Evolutionary conservation across 768 basidiomycete species (phyloP).

Genomic region (Gelatoporia subvermispora): DNA sequence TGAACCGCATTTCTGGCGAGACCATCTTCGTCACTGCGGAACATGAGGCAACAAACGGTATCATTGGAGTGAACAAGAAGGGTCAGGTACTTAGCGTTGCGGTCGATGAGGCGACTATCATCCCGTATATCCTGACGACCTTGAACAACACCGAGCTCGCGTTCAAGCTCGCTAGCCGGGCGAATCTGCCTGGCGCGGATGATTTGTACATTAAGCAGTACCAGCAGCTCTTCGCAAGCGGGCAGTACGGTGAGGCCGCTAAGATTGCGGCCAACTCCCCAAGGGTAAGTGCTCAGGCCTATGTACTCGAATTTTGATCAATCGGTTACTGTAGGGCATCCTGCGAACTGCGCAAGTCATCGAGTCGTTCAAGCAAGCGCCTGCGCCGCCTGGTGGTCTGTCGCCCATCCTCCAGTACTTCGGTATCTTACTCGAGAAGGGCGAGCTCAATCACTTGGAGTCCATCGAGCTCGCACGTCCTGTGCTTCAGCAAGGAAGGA

Average conservation of each 20-base stretch:
- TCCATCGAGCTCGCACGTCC: conserved; percentile 94
- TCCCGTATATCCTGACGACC: conserved; percentile 90
- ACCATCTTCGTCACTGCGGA: conserved; percentile 99
- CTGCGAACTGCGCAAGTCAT: conserved; percentile 93
- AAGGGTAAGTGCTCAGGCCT: conserved; percentile 39
- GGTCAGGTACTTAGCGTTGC: conserved; percentile 97
- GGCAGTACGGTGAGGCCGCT: conserved; percentile 90
- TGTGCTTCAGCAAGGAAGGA: conserved; percentile 92
- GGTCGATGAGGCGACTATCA: conserved; percentile 92
- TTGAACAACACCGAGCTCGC: conserved; percentile 97
- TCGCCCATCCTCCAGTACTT: conserved; percentile 98
- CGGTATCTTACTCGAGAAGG: conserved; percentile 96
- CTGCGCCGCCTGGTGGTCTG: conserved; percentile 83
- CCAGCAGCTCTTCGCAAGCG: conserved; percentile 81
- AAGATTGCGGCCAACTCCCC: conserved; percentile 98
- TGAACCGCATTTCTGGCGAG: conserved; percentile 99
- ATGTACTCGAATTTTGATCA: not conserved
- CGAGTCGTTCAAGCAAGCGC: conserved; percentile 94
- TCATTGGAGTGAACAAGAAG: conserved; percentile 99
- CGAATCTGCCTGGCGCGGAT: conserved; percentile 94
- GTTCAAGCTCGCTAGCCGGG: conserved; percentile 95
- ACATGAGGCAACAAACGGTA: conserved; percentile 89
- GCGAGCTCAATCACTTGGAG: conserved; percentile 94
- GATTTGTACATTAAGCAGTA: conserved; percentile 95
- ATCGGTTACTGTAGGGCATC: conserved; percentile 62